These are phyloP conservation scores for Aspergillus puulaauensis DNA, from an alignment of 2,329 filamentous ascomycete species.

Conservation along the genomic window DNA sequence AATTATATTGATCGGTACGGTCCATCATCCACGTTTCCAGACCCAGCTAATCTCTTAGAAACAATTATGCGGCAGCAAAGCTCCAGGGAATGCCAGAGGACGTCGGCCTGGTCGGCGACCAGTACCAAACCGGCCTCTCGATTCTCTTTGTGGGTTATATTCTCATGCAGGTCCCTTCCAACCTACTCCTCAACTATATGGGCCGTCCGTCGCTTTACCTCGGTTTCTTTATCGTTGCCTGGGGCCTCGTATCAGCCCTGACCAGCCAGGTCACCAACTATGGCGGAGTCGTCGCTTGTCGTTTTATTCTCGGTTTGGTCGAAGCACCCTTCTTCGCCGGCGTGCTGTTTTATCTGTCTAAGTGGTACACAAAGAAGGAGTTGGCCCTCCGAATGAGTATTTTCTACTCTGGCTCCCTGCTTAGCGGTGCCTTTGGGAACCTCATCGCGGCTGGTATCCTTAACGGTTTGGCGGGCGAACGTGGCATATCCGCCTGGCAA, in stretches of 20 bases:
- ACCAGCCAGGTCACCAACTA: slow-evolving; percentile 46
- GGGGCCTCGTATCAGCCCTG: slow-evolving; percentile 47
- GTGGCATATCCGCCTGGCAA: slow-evolving; percentile 40
- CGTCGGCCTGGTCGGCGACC: slow-evolving; percentile 31
- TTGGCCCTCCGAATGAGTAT: slow-evolving; percentile 52
- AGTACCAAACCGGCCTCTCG: slow-evolving; percentile 45
- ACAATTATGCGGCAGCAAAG: slow-evolving; percentile 49
- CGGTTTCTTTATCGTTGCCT: slow-evolving; percentile 46
- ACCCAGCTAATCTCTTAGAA: slow-evolving; percentile 22
- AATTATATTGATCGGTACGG: slow-evolving; percentile 46
- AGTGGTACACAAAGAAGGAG: slow-evolving; percentile 55
- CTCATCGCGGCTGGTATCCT: slow-evolving; percentile 55
- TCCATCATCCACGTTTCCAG: not conserved
- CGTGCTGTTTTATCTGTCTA: slow-evolving; percentile 49
- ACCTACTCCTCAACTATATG: slow-evolving; percentile 43
- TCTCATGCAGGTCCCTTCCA: slow-evolving; percentile 49
- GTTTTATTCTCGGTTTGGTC: slow-evolving; percentile 46
- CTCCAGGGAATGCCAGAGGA: slow-evolving; percentile 44
- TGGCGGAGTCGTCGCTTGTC: slow-evolving; percentile 44
- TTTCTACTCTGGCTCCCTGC: slow-evolving; percentile 52
- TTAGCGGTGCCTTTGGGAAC: slow-evolving; percentile 54
- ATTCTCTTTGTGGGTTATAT: slow-evolving; percentile 48
- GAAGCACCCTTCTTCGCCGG: slow-evolving; percentile 51
- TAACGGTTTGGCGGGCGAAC: slow-evolving; percentile 35
- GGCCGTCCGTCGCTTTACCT: slow-evolving; percentile 45